These are phyloP conservation scores for Cicer arietinum DNA, from an alignment of 306 rosid genomes.

Conservation along the genomic window DNA sequence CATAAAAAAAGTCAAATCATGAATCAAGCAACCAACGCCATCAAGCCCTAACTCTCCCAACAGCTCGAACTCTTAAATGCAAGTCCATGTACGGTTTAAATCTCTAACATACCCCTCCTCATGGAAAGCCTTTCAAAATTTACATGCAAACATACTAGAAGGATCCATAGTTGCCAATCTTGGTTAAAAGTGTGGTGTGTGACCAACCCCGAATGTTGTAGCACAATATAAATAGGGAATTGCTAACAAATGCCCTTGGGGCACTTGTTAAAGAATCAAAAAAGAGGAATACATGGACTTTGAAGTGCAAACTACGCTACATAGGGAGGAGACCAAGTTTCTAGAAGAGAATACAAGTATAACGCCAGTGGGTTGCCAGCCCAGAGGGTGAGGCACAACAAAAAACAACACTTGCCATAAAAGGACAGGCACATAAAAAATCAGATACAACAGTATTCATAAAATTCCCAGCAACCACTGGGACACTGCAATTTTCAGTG, in stretches of 20 bases:
- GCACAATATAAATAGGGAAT: not conserved
- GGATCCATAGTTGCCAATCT: not conserved
- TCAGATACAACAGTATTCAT: too few relatives aligned
- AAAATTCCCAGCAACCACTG: not conserved
- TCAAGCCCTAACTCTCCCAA: conserved; percentile 3
- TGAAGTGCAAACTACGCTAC: not conserved
- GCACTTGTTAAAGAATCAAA: too few relatives aligned
- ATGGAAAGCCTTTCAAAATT: conserved; percentile 4
- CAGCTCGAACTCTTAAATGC: not conserved
- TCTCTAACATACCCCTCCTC: conserved; percentile 5
- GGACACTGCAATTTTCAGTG: not conserved
- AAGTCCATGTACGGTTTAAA: conserved; percentile 4
- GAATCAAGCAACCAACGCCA: conserved; percentile 9
- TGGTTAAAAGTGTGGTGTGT: not conserved
- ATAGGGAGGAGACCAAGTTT: too few relatives aligned
- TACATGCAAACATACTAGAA: conserved; percentile 13
- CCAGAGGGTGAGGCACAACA: too few relatives aligned
- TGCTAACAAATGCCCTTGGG: too few relatives aligned
- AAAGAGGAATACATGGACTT: not conserved
- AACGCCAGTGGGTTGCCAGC: too few relatives aligned
- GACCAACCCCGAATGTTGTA: conserved; percentile 14
- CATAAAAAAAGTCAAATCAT: conserved; percentile 33
- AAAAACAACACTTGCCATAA: too few relatives aligned
- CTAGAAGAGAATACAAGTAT: too few relatives aligned
- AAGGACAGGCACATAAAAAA: too few relatives aligned